Percentiles rank a stretch among this genome's conserved stretches.
These are phyloP conservation scores for Sclerotinia subarctica DNA, from an alignment of 2,329 filamentous ascomycete species.

Conservation along the genomic window DNA sequence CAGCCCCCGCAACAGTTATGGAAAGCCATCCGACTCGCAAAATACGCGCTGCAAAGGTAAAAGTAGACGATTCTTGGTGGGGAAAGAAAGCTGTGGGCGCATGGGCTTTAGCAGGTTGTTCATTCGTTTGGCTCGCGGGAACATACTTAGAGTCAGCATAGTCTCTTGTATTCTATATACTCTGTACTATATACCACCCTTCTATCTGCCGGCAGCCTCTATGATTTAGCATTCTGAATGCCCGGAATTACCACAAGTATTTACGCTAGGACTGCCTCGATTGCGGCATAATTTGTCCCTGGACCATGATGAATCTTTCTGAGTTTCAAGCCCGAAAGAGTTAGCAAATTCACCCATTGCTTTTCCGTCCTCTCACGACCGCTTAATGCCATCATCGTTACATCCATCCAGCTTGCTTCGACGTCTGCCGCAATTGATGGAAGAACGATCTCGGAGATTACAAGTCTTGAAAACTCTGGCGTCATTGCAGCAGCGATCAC, in stretches of 20 bases:
- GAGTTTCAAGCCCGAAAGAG: constrained; percentile 12
- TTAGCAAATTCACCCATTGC: constrained; percentile 16
- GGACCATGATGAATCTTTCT: constrained; percentile 13
- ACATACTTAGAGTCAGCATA: constrained; percentile 46
- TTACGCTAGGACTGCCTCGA: constrained; percentile 10
- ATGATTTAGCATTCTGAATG: neutral
- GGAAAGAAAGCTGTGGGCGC: constrained; percentile 62
- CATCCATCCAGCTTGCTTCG: constrained; percentile 39
- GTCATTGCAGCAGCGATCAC: constrained; percentile 17
- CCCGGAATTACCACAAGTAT: neutral
- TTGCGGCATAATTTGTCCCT: constrained; percentile 18
- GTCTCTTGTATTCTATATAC: neutral
- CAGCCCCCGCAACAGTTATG: constrained; percentile 25
- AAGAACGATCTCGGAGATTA: constrained; percentile 46
- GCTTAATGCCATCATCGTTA: constrained; percentile 41
- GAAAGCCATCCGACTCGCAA: constrained; percentile 35
- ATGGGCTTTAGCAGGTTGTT: constrained; percentile 59
- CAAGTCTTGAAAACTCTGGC: constrained; percentile 28
- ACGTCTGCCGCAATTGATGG: constrained; percentile 39
- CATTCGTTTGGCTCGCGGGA: constrained; percentile 56
- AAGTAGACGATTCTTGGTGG: constrained; percentile 66
- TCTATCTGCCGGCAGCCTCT: neutral
- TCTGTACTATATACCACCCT: neutral
- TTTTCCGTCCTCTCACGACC: constrained; percentile 39
- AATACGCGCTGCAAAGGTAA: constrained; percentile 54